Conservation (phyloP, 805 yeast species). For the Brettanomyces nanus region DNA sequence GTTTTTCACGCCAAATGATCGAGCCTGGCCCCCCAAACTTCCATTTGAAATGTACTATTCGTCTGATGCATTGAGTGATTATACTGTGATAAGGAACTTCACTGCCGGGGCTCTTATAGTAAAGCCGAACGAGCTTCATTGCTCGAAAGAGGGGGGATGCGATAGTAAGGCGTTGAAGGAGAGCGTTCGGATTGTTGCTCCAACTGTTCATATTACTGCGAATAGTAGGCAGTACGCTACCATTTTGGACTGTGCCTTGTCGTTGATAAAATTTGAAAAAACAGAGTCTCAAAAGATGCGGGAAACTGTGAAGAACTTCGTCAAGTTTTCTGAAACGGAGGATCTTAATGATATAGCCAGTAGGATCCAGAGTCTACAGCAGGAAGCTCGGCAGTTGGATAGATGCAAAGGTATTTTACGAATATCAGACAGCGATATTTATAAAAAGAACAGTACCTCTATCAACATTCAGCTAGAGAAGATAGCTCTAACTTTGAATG, state of each 20-base stretch:
- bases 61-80: slow-evolving; percentile 32
- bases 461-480: slow-evolving; percentile 23
- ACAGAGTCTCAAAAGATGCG: slow-evolving; percentile 34
- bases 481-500: slow-evolving; percentile 16
- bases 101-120: slow-evolving; percentile 42
- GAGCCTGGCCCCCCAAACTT: slow-evolving; percentile 58
- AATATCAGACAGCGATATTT: slow-evolving; percentile 5
- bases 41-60: slow-evolving; percentile 57
- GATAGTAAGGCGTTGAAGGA: slow-evolving; percentile 14
- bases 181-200: slow-evolving; percentile 23
- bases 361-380: slow-evolving; percentile 15
- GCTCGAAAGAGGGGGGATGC: slow-evolving; percentile 23
- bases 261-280: slow-evolving; percentile 30
- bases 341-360: slow-evolving; percentile 16
- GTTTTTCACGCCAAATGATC: slow-evolving; percentile 23
- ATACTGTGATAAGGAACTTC: slow-evolving; percentile 42
- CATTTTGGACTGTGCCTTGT: slow-evolving; percentile 40
- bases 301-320: slow-evolving; percentile 24
- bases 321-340: slow-evolving; percentile 21
- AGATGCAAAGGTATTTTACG: slow-evolving; percentile 17
- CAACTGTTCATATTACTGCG: slow-evolving; percentile 43
- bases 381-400: slow-evolving; percentile 14
- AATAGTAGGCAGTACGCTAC: slow-evolving; percentile 51
- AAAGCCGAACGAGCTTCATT: slow-evolving; percentile 45
- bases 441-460: slow-evolving; percentile 5